Evolutionary conservation across 1,139 yeast genomes (phyloP).

Genomic region (Saccharomyces pastorianus): DNA sequence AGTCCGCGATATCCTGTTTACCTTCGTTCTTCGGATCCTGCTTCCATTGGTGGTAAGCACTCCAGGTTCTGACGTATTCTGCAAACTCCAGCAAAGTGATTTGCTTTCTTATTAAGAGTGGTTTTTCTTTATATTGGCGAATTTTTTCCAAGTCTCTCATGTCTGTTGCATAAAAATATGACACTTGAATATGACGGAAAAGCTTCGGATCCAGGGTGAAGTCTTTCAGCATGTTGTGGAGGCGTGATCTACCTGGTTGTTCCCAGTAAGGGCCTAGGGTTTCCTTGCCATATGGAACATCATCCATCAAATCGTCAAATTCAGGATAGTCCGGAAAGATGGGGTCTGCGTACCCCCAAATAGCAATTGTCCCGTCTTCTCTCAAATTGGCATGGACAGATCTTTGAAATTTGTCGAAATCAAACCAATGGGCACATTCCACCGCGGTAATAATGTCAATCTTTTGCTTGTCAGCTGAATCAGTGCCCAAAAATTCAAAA

Average conservation of each 20-base stretch:
- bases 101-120: conserved; percentile 37
- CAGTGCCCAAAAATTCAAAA: conserved; percentile 14
- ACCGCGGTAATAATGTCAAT: conserved; percentile 64
- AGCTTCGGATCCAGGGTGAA: conserved; percentile 36
- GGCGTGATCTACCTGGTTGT: conserved; percentile 55
- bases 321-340: conserved; percentile 36
- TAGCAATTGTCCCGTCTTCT: conserved; percentile 56
- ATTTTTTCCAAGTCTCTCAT: conserved; percentile 9
- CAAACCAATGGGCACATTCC: conserved; percentile 73
- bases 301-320: conserved; percentile 34
- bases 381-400: conserved; percentile 46
- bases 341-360: conserved; percentile 75
- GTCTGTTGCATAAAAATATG: conserved; percentile 35
- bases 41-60: conserved; percentile 61
- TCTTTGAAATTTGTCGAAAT: conserved; percentile 43
- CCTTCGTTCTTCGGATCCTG: conserved; percentile 26
- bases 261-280: conserved; percentile 64
- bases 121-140: conserved; percentile 18
- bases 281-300: conserved; percentile 34
- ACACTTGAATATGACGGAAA: conserved; percentile 37
- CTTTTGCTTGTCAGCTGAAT: conserved; percentile 21
- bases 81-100: conserved; percentile 40
- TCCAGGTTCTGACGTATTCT: conserved; percentile 55
- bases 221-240: conserved; percentile 40
- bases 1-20: conserved; percentile 18